Percentiles rank a stretch among this genome's conserved stretches.
Evolutionary conservation across 2,329 filamentous ascomycete genomes (phyloP).

Genomic region (Ophiostoma ulmi): DNA sequence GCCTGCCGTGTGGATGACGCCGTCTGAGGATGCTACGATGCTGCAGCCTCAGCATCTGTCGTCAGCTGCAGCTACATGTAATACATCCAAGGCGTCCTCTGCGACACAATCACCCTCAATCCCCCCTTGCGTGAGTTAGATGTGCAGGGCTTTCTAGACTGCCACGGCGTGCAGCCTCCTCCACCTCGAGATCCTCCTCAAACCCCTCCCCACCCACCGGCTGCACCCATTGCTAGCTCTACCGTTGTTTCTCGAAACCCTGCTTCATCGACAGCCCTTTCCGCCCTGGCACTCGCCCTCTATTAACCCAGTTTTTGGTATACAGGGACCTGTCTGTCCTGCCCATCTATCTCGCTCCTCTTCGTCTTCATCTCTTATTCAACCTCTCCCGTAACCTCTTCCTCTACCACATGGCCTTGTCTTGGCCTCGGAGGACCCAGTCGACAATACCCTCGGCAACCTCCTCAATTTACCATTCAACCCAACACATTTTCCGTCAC

Average conservation of each 20-base stretch:
- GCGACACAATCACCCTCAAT: not conserved
- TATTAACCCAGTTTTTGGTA: not conserved
- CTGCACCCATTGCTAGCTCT: constrained; percentile 3
- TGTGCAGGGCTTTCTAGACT: constrained; percentile 8
- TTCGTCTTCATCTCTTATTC: not conserved
- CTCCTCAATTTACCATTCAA: constrained; percentile 21
- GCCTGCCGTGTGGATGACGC: constrained; percentile 3
- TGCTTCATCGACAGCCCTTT: not conserved
- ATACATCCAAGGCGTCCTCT: not conserved
- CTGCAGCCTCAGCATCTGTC: constrained; percentile 4
- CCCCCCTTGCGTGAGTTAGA: constrained; percentile 8
- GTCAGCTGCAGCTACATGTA: not conserved
- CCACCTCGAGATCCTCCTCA: not conserved
- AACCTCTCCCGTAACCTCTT: not conserved
- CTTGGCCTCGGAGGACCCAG: constrained; percentile 18
- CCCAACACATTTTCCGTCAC: not conserved
- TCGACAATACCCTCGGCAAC: constrained; percentile 19
- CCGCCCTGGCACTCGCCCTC: constrained; percentile 16
- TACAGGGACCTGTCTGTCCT: not conserved
- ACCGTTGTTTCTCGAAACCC: not conserved
- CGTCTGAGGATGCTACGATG: not conserved
- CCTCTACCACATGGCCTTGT: constrained; percentile 16
- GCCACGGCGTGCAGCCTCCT: constrained; percentile 5
- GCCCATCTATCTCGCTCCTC: not conserved
- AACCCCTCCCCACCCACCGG: not conserved